Evolutionary conservation across 257 asterid genomes (phyloP).

Genomic region (Jacaranda copaia): DNA sequence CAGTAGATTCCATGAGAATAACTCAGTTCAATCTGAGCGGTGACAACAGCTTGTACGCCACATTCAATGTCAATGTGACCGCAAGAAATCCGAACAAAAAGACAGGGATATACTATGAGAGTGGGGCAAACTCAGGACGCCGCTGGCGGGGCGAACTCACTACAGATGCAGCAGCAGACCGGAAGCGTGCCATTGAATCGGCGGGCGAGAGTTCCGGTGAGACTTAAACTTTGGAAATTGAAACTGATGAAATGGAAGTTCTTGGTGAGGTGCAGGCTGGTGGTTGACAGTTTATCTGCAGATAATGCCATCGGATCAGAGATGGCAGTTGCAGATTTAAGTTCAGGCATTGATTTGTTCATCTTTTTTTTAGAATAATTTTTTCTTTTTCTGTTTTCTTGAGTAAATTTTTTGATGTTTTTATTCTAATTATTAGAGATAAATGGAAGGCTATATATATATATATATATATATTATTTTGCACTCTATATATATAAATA

Average conservation of each 20-base stretch:
- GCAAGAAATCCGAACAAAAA: constrained; percentile 85
- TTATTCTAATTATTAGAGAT: too few species aligned
- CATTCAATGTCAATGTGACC: constrained; percentile 71
- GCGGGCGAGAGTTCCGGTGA: constrained; percentile 81
- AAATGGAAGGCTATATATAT: constrained; percentile 3
- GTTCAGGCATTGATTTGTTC: constrained; percentile 64
- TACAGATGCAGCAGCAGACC: constrained; percentile 69
- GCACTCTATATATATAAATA: too few species aligned
- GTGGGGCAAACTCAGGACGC: constrained; percentile 76
- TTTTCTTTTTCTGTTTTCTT: background rate
- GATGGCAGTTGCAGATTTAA: constrained; percentile 72
- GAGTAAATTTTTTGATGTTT: background rate
- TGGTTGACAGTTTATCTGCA: too few species aligned
- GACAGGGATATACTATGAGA: constrained; percentile 86
- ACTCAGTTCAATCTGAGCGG: constrained; percentile 52
- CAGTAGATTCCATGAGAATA: too few species aligned
- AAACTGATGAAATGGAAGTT: constrained; percentile 88
- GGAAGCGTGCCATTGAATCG: constrained; percentile 67
- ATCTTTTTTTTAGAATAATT: background rate
- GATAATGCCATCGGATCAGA: constrained; percentile 65
- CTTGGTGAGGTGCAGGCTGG: constrained; percentile 79
- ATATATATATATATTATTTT: too few species aligned
- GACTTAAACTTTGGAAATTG: constrained; percentile 74
- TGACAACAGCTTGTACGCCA: constrained; percentile 71
- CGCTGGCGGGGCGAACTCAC: constrained; percentile 59